Evolutionary conservation across 179 eudicot species (phyloP).

Genomic region (Corrigiola litoralis): DNA sequence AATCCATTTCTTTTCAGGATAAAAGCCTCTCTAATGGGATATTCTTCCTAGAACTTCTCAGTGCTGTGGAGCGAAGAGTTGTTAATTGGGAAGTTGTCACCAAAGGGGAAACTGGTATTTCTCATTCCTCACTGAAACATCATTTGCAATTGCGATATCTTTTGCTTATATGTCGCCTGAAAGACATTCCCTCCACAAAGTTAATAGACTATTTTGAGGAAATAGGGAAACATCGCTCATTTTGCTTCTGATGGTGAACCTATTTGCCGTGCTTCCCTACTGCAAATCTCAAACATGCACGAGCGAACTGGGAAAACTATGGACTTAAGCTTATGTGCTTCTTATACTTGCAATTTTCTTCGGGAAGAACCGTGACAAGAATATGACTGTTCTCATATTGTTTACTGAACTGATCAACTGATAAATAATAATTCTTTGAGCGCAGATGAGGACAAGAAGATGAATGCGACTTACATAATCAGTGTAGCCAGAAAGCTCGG

Average conservation of each 20-base stretch:
- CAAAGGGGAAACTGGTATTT: conserved; percentile 64
- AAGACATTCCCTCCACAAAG: not conserved
- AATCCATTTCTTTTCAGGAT: conserved; percentile 38
- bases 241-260: not conserved
- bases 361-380: not conserved
- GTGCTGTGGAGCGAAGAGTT: conserved; percentile 78
- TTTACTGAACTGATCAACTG: not conserved
- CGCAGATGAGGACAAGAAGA: conserved; percentile 75
- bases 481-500: conserved; percentile 88
- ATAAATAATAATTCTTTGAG: conserved; percentile 1
- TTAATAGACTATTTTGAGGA: not conserved
- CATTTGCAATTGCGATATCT: not conserved
- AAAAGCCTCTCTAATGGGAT: conserved; percentile 64
- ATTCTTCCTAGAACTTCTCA: conserved; percentile 77
- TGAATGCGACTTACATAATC: conserved; percentile 79
- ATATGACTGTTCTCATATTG: not conserved
- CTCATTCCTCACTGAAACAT: not conserved
- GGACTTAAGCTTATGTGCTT: not conserved
- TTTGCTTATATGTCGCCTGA: not conserved
- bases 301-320: not conserved
- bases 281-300: not conserved
- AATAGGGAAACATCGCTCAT: not conserved
- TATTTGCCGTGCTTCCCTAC: not conserved
- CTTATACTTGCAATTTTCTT: not conserved
- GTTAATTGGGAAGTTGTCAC: conserved; percentile 77